Evolutionary conservation across 1,284 basidiomycete genomes (phyloP).

Genomic region (Ceratobasidium sp.): DNA sequence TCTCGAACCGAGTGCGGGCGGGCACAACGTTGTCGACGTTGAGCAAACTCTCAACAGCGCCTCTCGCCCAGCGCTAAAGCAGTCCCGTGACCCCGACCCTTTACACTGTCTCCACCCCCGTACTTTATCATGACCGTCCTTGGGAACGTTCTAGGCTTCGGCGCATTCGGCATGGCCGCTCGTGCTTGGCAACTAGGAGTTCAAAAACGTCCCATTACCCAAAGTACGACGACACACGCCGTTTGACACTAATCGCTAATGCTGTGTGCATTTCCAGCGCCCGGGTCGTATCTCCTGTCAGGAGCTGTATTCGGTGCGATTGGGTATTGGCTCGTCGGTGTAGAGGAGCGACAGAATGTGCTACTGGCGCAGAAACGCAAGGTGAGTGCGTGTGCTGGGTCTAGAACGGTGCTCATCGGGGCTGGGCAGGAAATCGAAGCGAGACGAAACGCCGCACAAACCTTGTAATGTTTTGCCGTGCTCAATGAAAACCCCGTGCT

Average conservation of each 20-base stretch:
- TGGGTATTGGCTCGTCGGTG: constrained; percentile 45
- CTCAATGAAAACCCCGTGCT: constrained; percentile 8
- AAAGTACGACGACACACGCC: constrained; percentile 50
- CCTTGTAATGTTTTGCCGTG: constrained; percentile 1
- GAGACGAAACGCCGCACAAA: constrained; percentile 25
- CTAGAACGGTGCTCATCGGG: background rate
- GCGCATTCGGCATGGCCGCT: constrained; percentile 57
- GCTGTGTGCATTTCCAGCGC: constrained; percentile 16
- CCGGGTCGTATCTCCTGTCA: constrained; percentile 42
- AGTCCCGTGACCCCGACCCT: background rate
- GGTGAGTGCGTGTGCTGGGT: constrained; percentile 1
- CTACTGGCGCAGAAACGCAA: constrained; percentile 46
- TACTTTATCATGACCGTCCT: constrained; percentile 54
- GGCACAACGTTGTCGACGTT: background rate
- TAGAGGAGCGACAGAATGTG: constrained; percentile 45
- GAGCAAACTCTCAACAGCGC: no score
- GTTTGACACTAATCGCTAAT: background rate
- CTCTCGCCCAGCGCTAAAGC: background rate
- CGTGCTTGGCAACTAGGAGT: constrained; percentile 57
- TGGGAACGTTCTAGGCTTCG: constrained; percentile 56
- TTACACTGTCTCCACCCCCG: background rate
- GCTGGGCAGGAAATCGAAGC: constrained; percentile 27
- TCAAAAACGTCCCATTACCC: constrained; percentile 55
- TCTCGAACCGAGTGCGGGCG: background rate
- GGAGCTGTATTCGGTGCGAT: constrained; percentile 44